Conservation (phyloP, 192 early-diverging fungal genomes). For the Coemansia sp. region DNA sequence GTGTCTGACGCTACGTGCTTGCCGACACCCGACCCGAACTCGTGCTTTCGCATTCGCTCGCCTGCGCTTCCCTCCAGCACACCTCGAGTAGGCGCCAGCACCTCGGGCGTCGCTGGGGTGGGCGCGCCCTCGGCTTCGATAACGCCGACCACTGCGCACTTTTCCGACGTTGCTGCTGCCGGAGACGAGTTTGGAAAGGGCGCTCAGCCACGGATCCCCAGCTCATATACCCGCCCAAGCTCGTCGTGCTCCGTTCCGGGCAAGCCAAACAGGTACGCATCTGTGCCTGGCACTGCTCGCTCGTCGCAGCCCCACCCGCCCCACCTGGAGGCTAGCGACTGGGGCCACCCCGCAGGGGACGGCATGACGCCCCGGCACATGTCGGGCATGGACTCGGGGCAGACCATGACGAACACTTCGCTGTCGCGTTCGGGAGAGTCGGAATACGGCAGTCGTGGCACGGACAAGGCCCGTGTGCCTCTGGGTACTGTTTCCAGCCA, state of each 20-base stretch:
- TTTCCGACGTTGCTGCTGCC: conserved; percentile 6
- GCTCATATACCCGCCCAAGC: conserved; percentile 22
- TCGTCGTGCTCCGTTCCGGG: conserved; percentile 33
- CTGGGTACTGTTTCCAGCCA: neutral
- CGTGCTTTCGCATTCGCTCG: conserved; percentile 41
- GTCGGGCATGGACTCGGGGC: conserved; percentile 8
- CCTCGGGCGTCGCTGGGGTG: conserved; percentile 5
- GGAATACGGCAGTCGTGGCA: too few relatives aligned
- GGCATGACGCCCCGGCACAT: neutral
- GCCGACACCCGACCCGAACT: conserved; percentile 43
- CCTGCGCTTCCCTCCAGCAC: conserved; percentile 9
- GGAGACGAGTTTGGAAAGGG: conserved; percentile 18
- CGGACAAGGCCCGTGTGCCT: neutral
- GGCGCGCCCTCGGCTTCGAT: conserved; percentile 19
- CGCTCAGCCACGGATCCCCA: too few relatives aligned
- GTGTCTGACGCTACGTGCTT: conserved; percentile 42
- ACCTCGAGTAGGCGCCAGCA: neutral
- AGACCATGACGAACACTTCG: conserved; percentile 7
- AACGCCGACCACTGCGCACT: conserved; percentile 31
- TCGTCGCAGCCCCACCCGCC: conserved; percentile 6
- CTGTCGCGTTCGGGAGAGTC: conserved; percentile 15
- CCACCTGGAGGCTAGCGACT: conserved; percentile 11
- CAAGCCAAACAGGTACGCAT: neutral
- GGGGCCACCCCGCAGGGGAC: conserved; percentile 3
- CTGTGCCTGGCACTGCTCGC: neutral